Evolutionary conservation across 345 rosid genomes (phyloP).

Genomic region (Conringia planisiliqua): DNA sequence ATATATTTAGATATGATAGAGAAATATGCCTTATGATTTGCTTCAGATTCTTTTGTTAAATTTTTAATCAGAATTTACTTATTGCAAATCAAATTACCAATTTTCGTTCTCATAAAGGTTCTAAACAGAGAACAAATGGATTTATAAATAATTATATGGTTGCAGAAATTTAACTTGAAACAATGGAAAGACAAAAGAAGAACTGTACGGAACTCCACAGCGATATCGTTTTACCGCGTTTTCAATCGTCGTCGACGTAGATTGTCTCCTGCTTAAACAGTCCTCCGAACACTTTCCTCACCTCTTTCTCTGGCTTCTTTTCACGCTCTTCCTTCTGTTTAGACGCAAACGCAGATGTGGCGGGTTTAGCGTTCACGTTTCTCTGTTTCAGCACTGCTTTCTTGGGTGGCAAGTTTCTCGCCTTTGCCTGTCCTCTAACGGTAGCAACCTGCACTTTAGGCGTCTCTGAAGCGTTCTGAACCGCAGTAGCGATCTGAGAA

Average conservation of each 20-base stretch:
- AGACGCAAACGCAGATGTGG: constrained; percentile 33
- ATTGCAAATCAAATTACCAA: too few relatives aligned
- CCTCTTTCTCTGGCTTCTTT: constrained; percentile 46
- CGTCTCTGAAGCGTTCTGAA: constrained; percentile 40
- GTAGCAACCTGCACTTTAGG: constrained; percentile 75
- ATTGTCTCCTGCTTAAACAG: constrained; percentile 89
- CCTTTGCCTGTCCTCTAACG: constrained; percentile 81
- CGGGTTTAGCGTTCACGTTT: constrained; percentile 29
- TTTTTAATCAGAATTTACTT: too few relatives aligned
- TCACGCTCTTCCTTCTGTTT: constrained; percentile 34
- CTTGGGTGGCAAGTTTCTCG: constrained; percentile 53
- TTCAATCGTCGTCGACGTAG: constrained; percentile 74
- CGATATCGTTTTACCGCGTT: not conserved
- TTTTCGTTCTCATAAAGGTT: too few relatives aligned
- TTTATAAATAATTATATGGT: constrained; percentile 10
- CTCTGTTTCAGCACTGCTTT: constrained; percentile 57
- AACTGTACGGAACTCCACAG: constrained; percentile 16
- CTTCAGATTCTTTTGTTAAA: not conserved
- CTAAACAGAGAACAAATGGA: not conserved
- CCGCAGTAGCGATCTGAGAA: constrained; percentile 57
- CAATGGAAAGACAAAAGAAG: not conserved
- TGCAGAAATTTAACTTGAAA: constrained; percentile 21
- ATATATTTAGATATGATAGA: too few relatives aligned
- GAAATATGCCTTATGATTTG: too few relatives aligned
- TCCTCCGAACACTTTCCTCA: constrained; percentile 84